Evolutionary conservation across 139 green algal genomes (phyloP).

Genomic region (Chlorella vulgaris): DNA sequence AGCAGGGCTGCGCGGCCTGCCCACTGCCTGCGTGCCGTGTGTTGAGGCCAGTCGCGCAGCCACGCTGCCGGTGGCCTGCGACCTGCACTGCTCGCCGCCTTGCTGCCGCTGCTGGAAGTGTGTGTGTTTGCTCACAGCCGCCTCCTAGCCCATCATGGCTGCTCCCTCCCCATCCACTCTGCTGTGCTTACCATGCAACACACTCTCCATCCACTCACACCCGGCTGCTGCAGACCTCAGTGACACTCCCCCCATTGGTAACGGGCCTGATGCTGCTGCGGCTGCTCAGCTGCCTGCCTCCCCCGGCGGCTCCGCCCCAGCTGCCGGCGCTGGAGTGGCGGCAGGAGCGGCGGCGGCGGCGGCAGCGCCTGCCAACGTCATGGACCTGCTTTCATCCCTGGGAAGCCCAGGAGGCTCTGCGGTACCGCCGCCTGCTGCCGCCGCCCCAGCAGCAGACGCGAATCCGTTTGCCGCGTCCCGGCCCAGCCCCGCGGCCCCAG

Average conservation of each 20-base stretch:
- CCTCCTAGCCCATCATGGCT: no score
- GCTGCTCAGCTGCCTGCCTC: neutral
- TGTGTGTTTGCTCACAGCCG: no score
- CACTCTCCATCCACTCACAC: neutral
- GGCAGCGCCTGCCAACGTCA: conserved; percentile 16
- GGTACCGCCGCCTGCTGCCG: neutral
- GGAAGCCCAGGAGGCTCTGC: neutral
- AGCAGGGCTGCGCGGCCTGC: neutral
- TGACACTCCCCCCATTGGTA: conserved; percentile 4
- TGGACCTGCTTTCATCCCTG: conserved; percentile 39
- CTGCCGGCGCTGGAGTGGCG: neutral
- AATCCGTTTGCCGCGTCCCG: conserved; percentile 1
- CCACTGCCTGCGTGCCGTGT: neutral
- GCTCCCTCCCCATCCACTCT: neutral
- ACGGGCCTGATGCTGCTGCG: no score
- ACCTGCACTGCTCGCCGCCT: no score
- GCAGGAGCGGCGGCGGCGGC: conserved; percentile 1
- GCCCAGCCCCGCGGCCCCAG: neutral
- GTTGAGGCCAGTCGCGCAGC: no score
- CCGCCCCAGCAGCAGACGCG: neutral
- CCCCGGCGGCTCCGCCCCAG: neutral
- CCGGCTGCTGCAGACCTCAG: conserved; percentile 20
- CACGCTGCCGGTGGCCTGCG: no score
- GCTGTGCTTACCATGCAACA: neutral
- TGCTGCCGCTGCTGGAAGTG: no score